Percentiles rank a stretch among this genome's conserved stretches.
Conservation (phyloP, 352 stramenopile species). For the Lagenidium giganteum region DNA sequence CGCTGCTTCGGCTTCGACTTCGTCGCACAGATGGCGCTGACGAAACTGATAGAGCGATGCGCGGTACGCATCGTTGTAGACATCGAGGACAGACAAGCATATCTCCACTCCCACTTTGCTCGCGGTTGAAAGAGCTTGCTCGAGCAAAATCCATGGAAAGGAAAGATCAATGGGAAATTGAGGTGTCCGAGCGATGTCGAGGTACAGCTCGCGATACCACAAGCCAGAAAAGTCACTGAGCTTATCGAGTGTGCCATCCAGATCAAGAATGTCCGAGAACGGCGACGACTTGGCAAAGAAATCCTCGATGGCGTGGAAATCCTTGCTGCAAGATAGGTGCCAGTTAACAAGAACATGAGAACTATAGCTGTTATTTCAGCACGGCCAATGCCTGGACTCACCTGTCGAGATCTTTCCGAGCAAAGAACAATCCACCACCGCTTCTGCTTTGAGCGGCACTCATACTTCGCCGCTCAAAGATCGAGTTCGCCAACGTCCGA, state of each 20-base stretch:
- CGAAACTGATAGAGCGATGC: conserved; percentile 43
- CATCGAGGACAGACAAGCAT: conserved; percentile 58
- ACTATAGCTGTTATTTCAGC: no score
- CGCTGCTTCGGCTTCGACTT: conserved; percentile 78
- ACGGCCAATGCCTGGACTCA: no score
- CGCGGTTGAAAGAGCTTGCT: conserved; percentile 37
- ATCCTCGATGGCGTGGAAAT: conserved; percentile 46
- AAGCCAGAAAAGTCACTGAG: conserved; percentile 65
- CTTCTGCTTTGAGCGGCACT: conserved; percentile 49
- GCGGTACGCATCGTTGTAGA: conserved; percentile 82
- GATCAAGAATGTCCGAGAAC: conserved; percentile 54
- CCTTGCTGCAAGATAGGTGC: conserved; percentile 28
- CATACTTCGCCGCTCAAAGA: conserved; percentile 64
- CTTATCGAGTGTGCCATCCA: conserved; percentile 37
- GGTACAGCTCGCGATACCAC: conserved; percentile 80
- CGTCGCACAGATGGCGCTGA: conserved; percentile 70
- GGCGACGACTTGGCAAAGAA: conserved; percentile 41
- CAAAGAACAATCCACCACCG: conserved; percentile 41
- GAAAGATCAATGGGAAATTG: conserved; percentile 84
- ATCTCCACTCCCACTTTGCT: conserved; percentile 18
- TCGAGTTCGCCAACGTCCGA: conserved; percentile 40
- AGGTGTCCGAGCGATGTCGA: conserved; percentile 55
- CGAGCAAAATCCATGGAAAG: conserved; percentile 77
- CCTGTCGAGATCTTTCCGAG: conserved; percentile 79
- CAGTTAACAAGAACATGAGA: not conserved